Base-by-base conservation (phyloP, 2,329 filamentous ascomycete genomes). In the Aureobasidium leucospermi region DNA sequence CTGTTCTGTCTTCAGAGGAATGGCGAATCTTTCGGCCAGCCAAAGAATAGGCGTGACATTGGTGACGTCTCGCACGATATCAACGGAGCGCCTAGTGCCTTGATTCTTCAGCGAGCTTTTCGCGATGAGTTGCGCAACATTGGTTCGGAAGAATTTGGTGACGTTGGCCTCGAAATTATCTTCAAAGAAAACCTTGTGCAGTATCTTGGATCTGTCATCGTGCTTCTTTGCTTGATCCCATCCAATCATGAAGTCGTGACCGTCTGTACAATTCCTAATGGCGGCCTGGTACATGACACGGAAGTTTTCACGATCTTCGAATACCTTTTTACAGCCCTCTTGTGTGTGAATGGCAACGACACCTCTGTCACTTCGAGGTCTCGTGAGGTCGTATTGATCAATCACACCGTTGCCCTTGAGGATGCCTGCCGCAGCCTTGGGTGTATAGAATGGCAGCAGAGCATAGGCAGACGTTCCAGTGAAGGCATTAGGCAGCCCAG, bases 11-110 rank as follows among this genome's bases (percentile, higher is more conserved):
- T 89, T 88, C 41, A 90, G 75, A 0, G 87, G 86, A 3, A 90
- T 74, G 51, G 84, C 82, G 68, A 89, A 87, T 4, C 80, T 79
- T 2, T 86, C 76, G 0, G 81, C 83, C 42, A 88, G 75, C 66
- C 82, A 89, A 65, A 83, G 78, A 3, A 85, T 82, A 6, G 86
- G 85, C 0, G 79, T 81, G 29, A 88, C 73, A 67, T 90, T 90
- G 29, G 83, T 85, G 1, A 90, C 81, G 62, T 89, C 85, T 28
- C 85, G 81, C 9, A 89, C 76, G 4, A 80, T 77, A 58, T 81
- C 76, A 64, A 81, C 78, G 1, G 77, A 75, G 38, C 74, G 74
- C 45, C 74, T 70, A 23, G 71, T 69, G 42, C 74, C 75, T n/a
- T 71, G 69, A 59, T 78, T 79, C 46, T 73, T 73, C 15, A 81